A percentile compares a stretch with the other conserved stretches of the same genome.
phyloP scores from a whole-genome alignment of 2,329 filamentous ascomycete species.

The Pyrenophora tritici-repentis region DNA sequence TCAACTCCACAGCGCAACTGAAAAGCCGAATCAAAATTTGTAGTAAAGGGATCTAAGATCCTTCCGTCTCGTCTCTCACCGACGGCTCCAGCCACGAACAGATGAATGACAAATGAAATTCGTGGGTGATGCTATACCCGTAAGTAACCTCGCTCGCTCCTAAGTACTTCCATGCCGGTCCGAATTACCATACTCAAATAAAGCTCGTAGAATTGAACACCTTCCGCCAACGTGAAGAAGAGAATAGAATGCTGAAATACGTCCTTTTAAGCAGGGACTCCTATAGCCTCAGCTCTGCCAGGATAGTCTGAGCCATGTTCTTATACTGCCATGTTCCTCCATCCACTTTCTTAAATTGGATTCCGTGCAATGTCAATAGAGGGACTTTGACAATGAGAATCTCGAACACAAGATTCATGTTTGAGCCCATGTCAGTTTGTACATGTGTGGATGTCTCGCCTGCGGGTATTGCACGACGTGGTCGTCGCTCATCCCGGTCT shows the following conservation, averaged over 20 bases:
- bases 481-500: constrained; percentile 54
- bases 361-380: constrained; percentile 86
- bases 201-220: constrained; percentile 7
- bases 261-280: background rate
- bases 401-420: constrained; percentile 86
- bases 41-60: constrained; percentile 6
- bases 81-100: constrained; percentile 3
- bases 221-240: constrained; percentile 5
- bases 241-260: constrained; percentile 5
- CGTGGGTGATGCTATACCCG: constrained; percentile 22
- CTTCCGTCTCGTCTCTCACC: constrained; percentile 3
- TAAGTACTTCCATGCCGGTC: background rate
- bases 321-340: constrained; percentile 99
- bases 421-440: constrained; percentile 84
- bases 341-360: constrained; percentile 96
- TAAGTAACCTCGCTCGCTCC: constrained; percentile 15
- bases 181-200: constrained; percentile 12
- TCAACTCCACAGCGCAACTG: background rate
- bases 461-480: constrained; percentile 55
- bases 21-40: constrained; percentile 1
- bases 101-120: constrained; percentile 39
- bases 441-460: constrained; percentile 93
- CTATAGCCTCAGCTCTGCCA: constrained; percentile 68
- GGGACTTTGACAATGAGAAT: constrained; percentile 98
- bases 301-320: constrained; percentile 94